These are phyloP conservation scores for Aspergillus fischeri DNA, from an alignment of 2,329 filamentous ascomycete genomes.

Conservation along the genomic window DNA sequence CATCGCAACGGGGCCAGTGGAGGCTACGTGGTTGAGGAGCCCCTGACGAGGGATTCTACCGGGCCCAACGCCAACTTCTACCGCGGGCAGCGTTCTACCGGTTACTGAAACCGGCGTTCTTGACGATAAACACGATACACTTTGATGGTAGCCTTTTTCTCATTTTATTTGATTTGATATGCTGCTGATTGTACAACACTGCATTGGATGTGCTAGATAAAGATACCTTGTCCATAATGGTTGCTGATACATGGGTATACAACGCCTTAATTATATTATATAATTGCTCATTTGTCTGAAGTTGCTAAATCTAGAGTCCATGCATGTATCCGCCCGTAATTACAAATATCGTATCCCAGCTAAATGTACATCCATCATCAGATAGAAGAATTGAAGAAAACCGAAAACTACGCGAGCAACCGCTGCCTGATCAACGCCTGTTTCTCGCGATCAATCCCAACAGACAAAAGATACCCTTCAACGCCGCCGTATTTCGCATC, in stretches of 20 bases:
- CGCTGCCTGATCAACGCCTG: constrained; percentile 34
- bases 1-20: neutral
- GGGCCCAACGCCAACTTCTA: constrained; percentile 30
- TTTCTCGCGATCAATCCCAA: constrained; percentile 53
- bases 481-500: constrained; percentile 62
- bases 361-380: neutral
- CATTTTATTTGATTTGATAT: neutral
- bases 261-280: neutral
- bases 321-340: neutral
- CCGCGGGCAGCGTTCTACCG: constrained; percentile 22
- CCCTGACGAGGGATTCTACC: constrained; percentile 35
- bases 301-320: neutral
- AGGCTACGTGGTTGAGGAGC: constrained; percentile 30
- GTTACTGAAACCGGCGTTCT: neutral
- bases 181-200: neutral
- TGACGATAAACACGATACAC: neutral
- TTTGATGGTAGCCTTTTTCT: neutral
- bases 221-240: neutral
- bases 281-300: neutral
- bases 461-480: constrained; percentile 58
- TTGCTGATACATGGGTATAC: neutral
- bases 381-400: constrained; percentile 2
- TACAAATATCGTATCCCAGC: neutral
- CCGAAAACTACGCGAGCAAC: constrained; percentile 20
- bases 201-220: neutral